Evolutionary conservation across 2,329 filamentous ascomycete species (phyloP), one percentile per base, ranked within the genome.

Genomic region (Leptographium wingfieldii): DNA sequence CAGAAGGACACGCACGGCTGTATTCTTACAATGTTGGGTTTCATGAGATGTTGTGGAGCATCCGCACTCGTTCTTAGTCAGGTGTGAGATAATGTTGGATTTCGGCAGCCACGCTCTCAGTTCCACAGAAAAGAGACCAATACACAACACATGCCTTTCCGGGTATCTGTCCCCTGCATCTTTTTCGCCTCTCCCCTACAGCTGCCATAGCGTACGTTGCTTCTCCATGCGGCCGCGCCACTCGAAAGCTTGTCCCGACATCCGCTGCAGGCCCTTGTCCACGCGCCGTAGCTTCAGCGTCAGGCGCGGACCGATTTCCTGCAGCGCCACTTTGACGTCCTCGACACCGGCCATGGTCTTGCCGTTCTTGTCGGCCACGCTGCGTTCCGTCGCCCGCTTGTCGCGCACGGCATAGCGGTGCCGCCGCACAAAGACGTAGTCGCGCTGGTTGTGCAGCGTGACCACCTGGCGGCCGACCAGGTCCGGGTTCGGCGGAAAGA

Each of bases 211-310:
- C 66, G 92, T 97, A 68, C 94, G 81, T 69, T 88, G 80, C 78
- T 96, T 96, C 76, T 99, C 94, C 86, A 94, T 95, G 70, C 85
- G 85, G 12, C 88, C 87, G 76, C 95, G 95, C 94, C 94, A 99
- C 71, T 96, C 84, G 92, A 94, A 97, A 63, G 84, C 79, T 66
- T 83, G 85, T 22, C 84, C 84, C 9, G 84, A 83, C 59, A 81
- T 74, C 16, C 83, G 83, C 61, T 65, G 63, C 65, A 99, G 88
- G 0, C 92, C 92, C 73, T 91, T 92, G 71, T 97, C 92, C 52
- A 97, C 86, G 68, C 94, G 84, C 66, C 92, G 83, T 68, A 99
- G 74, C 77, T 97, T 97, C 65, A 97, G 73, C 2, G 88, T 92
- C 64, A 74, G 65, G 61, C 62, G 67, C 52, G 90, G 92, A 0